phyloP scores from a whole-genome alignment of 2,329 filamentous ascomycete species.

The Penicillium sp. region DNA sequence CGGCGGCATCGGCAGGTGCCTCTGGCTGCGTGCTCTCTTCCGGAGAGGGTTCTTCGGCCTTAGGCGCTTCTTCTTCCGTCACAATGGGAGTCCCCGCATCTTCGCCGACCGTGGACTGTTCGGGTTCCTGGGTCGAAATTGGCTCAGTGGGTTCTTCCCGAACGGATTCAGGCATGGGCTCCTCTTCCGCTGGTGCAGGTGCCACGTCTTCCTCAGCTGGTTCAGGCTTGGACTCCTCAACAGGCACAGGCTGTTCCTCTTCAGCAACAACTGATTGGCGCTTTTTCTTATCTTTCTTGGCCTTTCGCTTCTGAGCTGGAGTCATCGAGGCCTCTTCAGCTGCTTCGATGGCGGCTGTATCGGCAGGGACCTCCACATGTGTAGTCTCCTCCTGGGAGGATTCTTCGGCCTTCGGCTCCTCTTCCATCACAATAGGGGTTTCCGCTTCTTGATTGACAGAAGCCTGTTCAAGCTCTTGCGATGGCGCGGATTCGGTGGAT shows the following conservation, averaged over 20 bases:
- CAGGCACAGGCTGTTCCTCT: background rate
- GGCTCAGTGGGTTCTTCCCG: background rate
- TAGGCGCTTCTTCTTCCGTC: conserved; percentile 6
- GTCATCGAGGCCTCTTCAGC: conserved; percentile 13
- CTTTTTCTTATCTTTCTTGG: conserved; percentile 27
- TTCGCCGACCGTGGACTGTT: background rate
- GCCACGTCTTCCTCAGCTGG: background rate
- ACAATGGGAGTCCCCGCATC: background rate
- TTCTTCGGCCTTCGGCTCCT: background rate
- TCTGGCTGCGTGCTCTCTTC: background rate
- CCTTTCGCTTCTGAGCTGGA: conserved; percentile 18
- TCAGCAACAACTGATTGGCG: conserved; percentile 12
- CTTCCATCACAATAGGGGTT: background rate
- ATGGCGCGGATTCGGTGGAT: background rate
- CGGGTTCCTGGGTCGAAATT: background rate
- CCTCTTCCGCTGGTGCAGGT: background rate
- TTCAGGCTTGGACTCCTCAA: conserved; percentile 3
- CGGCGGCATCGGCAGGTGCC: background rate
- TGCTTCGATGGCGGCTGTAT: background rate
- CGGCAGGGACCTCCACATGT: background rate
- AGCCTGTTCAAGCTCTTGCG: background rate
- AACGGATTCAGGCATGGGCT: background rate
- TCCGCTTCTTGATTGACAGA: background rate
- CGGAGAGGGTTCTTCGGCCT: background rate
- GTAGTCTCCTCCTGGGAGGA: background rate